These are phyloP conservation scores for Martiniozyma abietophila DNA, from an alignment of 805 yeast genomes.

Conservation along the genomic window DNA sequence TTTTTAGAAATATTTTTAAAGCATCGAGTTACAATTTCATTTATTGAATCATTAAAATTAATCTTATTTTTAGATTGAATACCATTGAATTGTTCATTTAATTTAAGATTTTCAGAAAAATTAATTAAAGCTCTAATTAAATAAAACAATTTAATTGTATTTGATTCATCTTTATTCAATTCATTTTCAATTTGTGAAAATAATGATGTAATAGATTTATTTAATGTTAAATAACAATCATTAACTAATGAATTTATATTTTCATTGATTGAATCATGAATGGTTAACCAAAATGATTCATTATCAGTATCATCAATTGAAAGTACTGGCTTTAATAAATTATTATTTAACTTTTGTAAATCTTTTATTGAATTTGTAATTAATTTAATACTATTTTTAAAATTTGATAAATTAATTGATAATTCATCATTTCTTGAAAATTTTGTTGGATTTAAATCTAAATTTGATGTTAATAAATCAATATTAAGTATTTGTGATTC, in stretches of 20 bases:
- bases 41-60: background rate
- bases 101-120: slow-evolving; percentile 18
- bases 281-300: slow-evolving; percentile 23
- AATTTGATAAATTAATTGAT: slow-evolving; percentile 6
- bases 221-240: slow-evolving; percentile 11
- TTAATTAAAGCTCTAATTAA: slow-evolving; percentile 20
- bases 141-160: slow-evolving; percentile 18
- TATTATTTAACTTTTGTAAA: slow-evolving; percentile 13
- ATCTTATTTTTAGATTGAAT: slow-evolving; percentile 5
- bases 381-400: slow-evolving; percentile 14
- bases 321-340: slow-evolving; percentile 23
- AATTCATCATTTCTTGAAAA: too few relatives aligned
- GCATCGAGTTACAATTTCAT: slow-evolving; percentile 11
- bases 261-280: slow-evolving; percentile 9
- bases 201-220: slow-evolving; percentile 14
- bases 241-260: slow-evolving; percentile 14
- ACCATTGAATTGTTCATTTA: slow-evolving; percentile 12
- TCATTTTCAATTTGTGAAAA: slow-evolving; percentile 10
- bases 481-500: slow-evolving; percentile 19
- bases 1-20: slow-evolving; percentile 7
- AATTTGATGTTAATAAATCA: slow-evolving; percentile 13
- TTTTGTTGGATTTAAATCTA: slow-evolving; percentile 10
- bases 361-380: slow-evolving; percentile 16
- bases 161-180: slow-evolving; percentile 3
- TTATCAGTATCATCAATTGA: slow-evolving; percentile 30